A percentile compares a stretch with the other conserved stretches of the same genome.
Conservation (phyloP, 2,329 filamentous ascomycete genomes). For the Aspergillus arachidicola region DNA sequence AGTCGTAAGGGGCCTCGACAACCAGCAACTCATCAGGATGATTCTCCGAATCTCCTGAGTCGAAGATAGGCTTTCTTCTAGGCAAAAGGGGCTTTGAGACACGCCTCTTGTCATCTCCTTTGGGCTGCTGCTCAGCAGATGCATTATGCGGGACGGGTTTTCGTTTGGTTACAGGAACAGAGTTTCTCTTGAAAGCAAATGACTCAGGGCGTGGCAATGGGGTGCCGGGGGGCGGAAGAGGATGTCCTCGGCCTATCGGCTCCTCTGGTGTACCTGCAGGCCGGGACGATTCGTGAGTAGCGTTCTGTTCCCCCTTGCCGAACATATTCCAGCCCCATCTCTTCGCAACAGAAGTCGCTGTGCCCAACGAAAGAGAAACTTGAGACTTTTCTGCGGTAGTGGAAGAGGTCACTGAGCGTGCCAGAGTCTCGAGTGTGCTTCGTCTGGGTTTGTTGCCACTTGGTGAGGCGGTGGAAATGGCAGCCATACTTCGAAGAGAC, state of each 20-base stretch:
- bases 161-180: constrained; percentile 63
- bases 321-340: constrained; percentile 62
- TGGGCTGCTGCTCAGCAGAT: constrained; percentile 32
- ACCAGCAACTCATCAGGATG: constrained; percentile 60
- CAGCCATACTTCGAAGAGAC: constrained; percentile 25
- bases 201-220: constrained; percentile 73
- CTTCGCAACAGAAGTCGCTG: constrained; percentile 60
- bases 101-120: constrained; percentile 36
- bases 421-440: constrained; percentile 34
- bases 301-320: constrained; percentile 43
- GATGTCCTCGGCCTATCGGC: constrained; percentile 81
- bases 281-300: constrained; percentile 43
- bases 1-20: constrained; percentile 66
- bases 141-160: constrained; percentile 59
- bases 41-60: constrained; percentile 35
- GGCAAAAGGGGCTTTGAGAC: constrained; percentile 55
- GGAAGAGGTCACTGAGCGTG: constrained; percentile 28
- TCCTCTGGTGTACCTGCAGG: constrained; percentile 56
- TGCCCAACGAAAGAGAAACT: constrained; percentile 47
- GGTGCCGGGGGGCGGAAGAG: constrained; percentile 77
- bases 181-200: constrained; percentile 57
- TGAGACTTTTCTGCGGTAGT: constrained; percentile 40
- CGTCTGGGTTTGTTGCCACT: constrained; percentile 31
- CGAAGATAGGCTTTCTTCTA: constrained; percentile 43
- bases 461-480: constrained; percentile 29